Base-by-base conservation (phyloP, 345 rosid species). In the Gossypium anomalum region DNA sequence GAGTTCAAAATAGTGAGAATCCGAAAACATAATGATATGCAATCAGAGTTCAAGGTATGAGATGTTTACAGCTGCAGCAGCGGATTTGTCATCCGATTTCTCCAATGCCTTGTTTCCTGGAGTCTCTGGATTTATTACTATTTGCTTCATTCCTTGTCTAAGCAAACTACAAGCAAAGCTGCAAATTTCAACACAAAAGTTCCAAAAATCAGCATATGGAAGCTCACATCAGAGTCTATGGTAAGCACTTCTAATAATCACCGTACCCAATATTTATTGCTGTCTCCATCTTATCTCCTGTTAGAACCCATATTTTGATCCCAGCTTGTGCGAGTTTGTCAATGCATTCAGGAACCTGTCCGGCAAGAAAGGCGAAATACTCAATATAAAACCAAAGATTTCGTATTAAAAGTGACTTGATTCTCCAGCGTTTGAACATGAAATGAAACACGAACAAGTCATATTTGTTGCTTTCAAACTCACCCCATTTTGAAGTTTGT, bases 261-360 rank as follows among this genome's bases (percentile, higher is more conserved):
- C 15, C 80, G 75, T 78, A 93, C 99, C 99, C 99, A 7, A 95
- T 93, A 77, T 95, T 95, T 70, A 95, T 93, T 5, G 98, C 99
- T 0, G 99, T 95, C 87, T 95, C 99, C 98, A 95, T 91, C 81
- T 95, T 95, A 81, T 95, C 99, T 78, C 99, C 98, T 0, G 99
- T 95, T 82, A 95, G 82, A 75, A 95, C 94, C 99, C 99, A 95
- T 72, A 95, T 73, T 80, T 95, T 95, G 48, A 90, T 95, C 74
- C 99, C 98, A 52, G 99, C 98, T 84, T 90, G 98, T 14, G 98
- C 97, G 52, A 95, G 97, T 75, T 93, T 95, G 82, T 93, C 98
- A 8, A 95, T 95, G 83, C 99, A 95, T 62, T 90, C 99, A 25
- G 99, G 99, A 88, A 95, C 99, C 98, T 94, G 75, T 63, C n/a